Base-by-base conservation (phyloP, 768 basidiomycete species). In the Lentinula sp. region DNA sequence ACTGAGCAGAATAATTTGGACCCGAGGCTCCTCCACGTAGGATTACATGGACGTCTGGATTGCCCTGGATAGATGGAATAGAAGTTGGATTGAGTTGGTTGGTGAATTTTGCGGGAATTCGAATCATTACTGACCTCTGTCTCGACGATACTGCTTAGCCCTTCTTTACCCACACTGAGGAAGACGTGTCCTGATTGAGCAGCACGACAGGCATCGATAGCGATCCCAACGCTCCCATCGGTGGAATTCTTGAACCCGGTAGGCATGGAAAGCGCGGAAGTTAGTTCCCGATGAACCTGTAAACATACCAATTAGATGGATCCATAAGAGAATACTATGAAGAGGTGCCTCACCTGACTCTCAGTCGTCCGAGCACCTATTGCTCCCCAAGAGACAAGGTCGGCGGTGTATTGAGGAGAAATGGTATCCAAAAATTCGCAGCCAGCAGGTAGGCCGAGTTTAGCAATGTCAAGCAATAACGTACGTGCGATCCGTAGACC, bases 221-320 rank as follows among this genome's bases (percentile, higher is more conserved):
- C 95, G 64, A 98, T 91, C 53, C 87, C 85, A 46, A 96, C 84
- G 32, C 87, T 88, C 42, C 97, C 97, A 67, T 98, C 97, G 1
- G 96, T 98, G 10, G 92, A 92, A 68, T 99, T 99, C 77, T 99
- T 99, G 85, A 99, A 98, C 7, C 97, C 97, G 4, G 95, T 93
- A 2, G 92, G 90, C 91, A 96, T 94, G 15, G 91, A 93, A n/a
- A 96, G 78, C 1, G 87, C 91, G 5, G 87, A 90, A 9, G 85
- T 84, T 15, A 96, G 80, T 73, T 96, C 94, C 50, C 94, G 87
- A 70, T 96, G 94, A 15, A 96, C 92, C 50, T 51, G 50, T 2
- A 35, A 35, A 18, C 50, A n/a, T 32, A 35, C 23, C 9, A 21
- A 45, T 16, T 18, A 45, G n/a, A 18, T 13, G 18, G 18, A 48